These are phyloP conservation scores for Ogataea angusta DNA, from an alignment of 805 yeast genomes.

Conservation along the genomic window DNA sequence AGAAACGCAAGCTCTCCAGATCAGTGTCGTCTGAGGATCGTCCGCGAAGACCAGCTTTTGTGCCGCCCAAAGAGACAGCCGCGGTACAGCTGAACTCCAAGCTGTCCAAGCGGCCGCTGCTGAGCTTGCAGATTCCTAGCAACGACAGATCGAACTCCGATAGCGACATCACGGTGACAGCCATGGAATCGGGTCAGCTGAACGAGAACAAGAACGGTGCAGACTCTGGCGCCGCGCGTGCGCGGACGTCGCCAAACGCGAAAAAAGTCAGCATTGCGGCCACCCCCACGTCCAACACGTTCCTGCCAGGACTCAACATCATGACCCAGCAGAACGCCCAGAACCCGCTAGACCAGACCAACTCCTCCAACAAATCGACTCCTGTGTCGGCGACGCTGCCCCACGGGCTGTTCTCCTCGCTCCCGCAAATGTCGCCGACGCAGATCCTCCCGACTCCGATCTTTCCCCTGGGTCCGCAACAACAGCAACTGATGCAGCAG, in stretches of 20 bases:
- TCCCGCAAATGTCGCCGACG: conserved; percentile 34
- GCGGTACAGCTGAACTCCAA: background rate
- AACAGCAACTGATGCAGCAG: conserved; percentile 25
- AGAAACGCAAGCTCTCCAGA: conserved; percentile 3
- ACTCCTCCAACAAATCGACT: conserved; percentile 27
- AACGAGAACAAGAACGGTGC: background rate
- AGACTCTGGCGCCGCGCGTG: background rate
- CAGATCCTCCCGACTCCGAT: conserved; percentile 29
- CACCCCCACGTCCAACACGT: conserved; percentile 20
- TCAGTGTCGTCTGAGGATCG: background rate
- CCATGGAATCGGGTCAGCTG: conserved; percentile 31
- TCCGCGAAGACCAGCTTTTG: conserved; percentile 6
- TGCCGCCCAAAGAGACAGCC: conserved; percentile 2
- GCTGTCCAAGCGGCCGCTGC: conserved; percentile 47
- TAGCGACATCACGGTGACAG: conserved; percentile 45
- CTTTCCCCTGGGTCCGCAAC: conserved; percentile 25
- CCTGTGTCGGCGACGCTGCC: conserved; percentile 30
- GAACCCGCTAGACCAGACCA: conserved; percentile 15
- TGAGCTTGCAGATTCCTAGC: conserved; percentile 64
- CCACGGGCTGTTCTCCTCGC: conserved; percentile 27
- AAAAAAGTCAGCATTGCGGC: conserved; percentile 11
- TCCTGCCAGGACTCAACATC: conserved; percentile 20
- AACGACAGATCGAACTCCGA: conserved; percentile 30
- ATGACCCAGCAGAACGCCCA: conserved; percentile 18
- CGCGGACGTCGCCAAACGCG: conserved; percentile 1